A percentile compares a stretch with the other conserved stretches of the same genome.
These are phyloP conservation scores for Sordariomycetes sp. DNA, from an alignment of 2,329 filamentous ascomycete genomes.

Conservation along the genomic window DNA sequence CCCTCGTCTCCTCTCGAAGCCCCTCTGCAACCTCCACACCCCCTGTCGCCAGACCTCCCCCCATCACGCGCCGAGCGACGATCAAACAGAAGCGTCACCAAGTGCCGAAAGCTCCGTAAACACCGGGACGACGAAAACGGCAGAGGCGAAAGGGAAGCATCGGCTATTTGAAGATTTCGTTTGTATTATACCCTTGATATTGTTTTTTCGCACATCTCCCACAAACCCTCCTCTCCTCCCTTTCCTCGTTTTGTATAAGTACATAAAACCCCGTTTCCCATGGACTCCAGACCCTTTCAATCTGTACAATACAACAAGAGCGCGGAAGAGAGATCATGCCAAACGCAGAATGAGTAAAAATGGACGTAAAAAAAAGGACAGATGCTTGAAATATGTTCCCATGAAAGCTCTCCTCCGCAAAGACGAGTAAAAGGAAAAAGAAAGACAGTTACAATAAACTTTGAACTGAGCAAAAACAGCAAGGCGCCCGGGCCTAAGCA, in stretches of 20 bases:
- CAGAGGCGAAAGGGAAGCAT: not conserved
- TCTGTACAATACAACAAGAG: not conserved
- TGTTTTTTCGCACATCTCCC: not conserved
- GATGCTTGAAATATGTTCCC: not conserved
- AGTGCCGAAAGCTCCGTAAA: not conserved
- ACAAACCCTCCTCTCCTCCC: not conserved
- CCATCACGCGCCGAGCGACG: not conserved
- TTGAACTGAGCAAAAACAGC: no score
- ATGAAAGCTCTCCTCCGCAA: not conserved
- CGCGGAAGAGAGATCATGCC: not conserved
- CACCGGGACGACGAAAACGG: not conserved
- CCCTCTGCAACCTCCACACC: not conserved
- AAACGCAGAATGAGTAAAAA: not conserved
- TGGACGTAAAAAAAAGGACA: not conserved
- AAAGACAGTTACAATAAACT: not conserved
- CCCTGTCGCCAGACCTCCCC: not conserved
- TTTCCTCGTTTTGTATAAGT: not conserved
- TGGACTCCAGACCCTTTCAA: not conserved
- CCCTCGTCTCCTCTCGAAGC: not conserved
- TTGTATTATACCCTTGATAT: not conserved
- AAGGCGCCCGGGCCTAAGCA: conserved; percentile 48
- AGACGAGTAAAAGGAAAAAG: not conserved
- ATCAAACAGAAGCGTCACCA: not conserved
- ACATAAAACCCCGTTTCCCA: not conserved
- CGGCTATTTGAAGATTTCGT: not conserved